Evolutionary conservation across 2,329 filamentous ascomycete genomes (phyloP).

Genomic region (Dactylellina sp.): DNA sequence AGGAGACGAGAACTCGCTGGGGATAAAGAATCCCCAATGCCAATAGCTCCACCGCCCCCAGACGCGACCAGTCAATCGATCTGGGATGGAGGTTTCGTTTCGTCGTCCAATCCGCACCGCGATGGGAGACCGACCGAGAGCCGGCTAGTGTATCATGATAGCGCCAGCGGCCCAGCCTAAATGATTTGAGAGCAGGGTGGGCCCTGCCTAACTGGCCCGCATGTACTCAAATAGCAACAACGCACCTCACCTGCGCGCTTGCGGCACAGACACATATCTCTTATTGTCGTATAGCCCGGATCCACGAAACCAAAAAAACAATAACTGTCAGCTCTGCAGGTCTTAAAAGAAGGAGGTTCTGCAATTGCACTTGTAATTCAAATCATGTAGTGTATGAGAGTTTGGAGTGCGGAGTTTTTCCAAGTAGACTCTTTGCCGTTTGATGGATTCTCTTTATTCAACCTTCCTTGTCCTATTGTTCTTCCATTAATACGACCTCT

Average conservation of each 20-base stretch:
- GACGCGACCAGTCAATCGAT: neutral
- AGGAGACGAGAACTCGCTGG: neutral
- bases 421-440: neutral
- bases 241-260: constrained; percentile 11
- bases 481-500: no score
- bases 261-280: constrained; percentile 19
- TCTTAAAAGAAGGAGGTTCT: constrained; percentile 8
- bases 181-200: neutral
- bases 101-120: neutral
- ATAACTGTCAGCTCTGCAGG: constrained; percentile 5
- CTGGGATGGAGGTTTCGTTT: neutral
- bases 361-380: neutral
- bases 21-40: neutral
- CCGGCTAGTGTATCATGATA: neutral
- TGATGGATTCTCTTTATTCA: neutral
- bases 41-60: constrained; percentile 1
- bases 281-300: no score
- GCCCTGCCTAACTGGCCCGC: neutral
- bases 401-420: neutral
- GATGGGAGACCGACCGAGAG: neutral
- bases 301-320: neutral
- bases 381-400: neutral
- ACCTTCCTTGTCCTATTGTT: neutral
- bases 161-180: neutral
- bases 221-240: constrained; percentile 17